These are phyloP conservation scores for Scalesia atractyloides DNA, from an alignment of 129 eudicot species.

Conservation along the genomic window DNA sequence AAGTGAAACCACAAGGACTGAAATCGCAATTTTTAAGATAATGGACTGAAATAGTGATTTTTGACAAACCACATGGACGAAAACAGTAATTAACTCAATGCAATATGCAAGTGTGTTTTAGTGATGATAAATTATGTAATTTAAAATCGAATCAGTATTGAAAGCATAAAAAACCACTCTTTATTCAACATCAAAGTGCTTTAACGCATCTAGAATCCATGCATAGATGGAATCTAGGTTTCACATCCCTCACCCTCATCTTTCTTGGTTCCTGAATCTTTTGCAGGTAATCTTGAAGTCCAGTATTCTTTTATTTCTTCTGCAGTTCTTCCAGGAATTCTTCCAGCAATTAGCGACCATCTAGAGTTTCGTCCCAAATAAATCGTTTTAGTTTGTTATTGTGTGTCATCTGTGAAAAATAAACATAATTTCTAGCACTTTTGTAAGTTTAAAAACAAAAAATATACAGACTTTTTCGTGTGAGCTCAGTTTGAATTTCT, in stretches of 20 bases:
- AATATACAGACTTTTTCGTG: no score
- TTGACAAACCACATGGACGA: no score
- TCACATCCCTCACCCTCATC: not conserved
- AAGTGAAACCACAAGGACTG: no score
- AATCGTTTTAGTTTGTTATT: not conserved
- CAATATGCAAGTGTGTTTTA: no score
- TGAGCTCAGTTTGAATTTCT: no score
- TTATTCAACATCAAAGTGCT: constrained; percentile 17
- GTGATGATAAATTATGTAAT: not conserved
- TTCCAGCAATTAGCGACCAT: constrained; percentile 62
- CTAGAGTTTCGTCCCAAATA: constrained; percentile 18
- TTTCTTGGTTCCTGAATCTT: constrained; percentile 14
- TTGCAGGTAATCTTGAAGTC: constrained; percentile 33
- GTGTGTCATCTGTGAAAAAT: not conserved
- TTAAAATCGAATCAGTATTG: not conserved
- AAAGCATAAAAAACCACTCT: not conserved
- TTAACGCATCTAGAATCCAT: constrained; percentile 1
- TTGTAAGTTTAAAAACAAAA: not conserved
- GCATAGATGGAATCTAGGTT: not conserved
- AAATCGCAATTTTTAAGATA: no score
- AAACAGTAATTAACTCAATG: no score
- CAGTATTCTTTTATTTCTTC: constrained; percentile 54
- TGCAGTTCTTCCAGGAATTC: constrained; percentile 61
- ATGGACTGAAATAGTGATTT: no score
- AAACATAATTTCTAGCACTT: not conserved